Conservation (phyloP, 768 basidiomycete genomes). For the Mycena alexandri region DNA sequence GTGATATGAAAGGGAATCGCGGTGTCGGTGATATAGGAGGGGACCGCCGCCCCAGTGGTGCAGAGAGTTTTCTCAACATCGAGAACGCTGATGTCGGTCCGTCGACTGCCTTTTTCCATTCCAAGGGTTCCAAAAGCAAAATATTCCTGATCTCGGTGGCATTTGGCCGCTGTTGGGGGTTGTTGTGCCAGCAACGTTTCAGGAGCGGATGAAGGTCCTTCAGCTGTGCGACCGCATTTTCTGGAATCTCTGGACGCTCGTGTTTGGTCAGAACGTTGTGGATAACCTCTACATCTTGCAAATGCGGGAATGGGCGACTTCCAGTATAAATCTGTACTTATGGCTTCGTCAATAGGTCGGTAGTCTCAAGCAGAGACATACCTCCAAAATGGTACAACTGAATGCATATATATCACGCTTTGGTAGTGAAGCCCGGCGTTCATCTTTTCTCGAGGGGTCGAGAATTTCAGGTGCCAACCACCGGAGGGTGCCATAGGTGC, state of each 20-base stretch:
- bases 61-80: constrained; percentile 14
- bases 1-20: too few relatives aligned
- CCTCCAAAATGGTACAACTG: constrained; percentile 16
- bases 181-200: constrained; percentile 18
- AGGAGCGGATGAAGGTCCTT: constrained; percentile 12
- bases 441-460: constrained; percentile 20
- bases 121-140: constrained; percentile 16
- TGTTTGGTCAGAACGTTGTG: constrained; percentile 12
- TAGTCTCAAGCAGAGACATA: constrained; percentile 6
- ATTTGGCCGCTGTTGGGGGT: constrained; percentile 16
- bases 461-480: constrained; percentile 24
- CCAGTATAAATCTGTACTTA: constrained; percentile 18
- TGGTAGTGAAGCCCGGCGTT: constrained; percentile 16
- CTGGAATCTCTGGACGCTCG: constrained; percentile 14
- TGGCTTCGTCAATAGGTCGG: constrained; percentile 12
- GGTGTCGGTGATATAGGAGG: not conserved
- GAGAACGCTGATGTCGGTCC: constrained; percentile 12
- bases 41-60: constrained; percentile 13
- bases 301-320: constrained; percentile 13
- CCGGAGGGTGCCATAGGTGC: constrained; percentile 17
- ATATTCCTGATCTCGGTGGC: constrained; percentile 16
- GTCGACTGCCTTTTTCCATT: constrained; percentile 19
- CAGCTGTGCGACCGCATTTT: constrained; percentile 11
- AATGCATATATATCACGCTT: constrained; percentile 21
- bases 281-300: constrained; percentile 18